Base-by-base conservation (phyloP, 2,329 filamentous ascomycete species). In the Blastomyces gilchristii region DNA sequence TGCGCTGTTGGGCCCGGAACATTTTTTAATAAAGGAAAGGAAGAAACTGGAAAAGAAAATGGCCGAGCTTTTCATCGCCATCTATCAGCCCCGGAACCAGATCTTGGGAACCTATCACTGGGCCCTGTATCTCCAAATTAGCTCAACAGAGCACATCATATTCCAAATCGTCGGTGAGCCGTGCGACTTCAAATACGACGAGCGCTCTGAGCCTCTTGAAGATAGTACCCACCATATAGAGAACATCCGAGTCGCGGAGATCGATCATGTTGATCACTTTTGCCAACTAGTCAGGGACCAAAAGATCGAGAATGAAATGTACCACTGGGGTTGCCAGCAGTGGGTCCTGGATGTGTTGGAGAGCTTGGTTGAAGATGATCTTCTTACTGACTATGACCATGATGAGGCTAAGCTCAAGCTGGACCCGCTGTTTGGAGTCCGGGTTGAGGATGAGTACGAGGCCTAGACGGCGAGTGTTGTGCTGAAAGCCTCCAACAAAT, bases 261-360 rank as follows among this genome's bases (percentile, higher is more conserved):
- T 54, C 28, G 61, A 63, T 18, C 25, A 63, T 63, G 34, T 59
- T 22, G 31, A 57, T 18, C 43, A 57, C 37, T 59, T 58, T 31
- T 45, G 47, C 54, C 22, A 59, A 22, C 14, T 63, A 16, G 12
- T 63, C 34, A 43, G 12, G 43, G 12, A 7, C 25, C 56, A 63
- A 39, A 57, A 31, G 28, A 57, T 63, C 28, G 61, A 63, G 28
- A 59, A 63, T 43, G 61, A 73, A 22, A 58, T 58, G 54, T 58
- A 58, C 37, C 16, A 58, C 31, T 58, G 54, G 37, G 34, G 54
- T 9, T 58, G 54, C 54, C 37, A 58, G 54, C 37, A 41, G 54
- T 43, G 37, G 34, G 54, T 43, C 18, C 8, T 41, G 14, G 54
- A 57, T 41, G 54, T 57, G 18, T 34, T 41, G 12, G 54, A 57